Evolutionary conservation across 176 grass and related monocot species (phyloP).

Genomic region (Musa acuminata): DNA sequence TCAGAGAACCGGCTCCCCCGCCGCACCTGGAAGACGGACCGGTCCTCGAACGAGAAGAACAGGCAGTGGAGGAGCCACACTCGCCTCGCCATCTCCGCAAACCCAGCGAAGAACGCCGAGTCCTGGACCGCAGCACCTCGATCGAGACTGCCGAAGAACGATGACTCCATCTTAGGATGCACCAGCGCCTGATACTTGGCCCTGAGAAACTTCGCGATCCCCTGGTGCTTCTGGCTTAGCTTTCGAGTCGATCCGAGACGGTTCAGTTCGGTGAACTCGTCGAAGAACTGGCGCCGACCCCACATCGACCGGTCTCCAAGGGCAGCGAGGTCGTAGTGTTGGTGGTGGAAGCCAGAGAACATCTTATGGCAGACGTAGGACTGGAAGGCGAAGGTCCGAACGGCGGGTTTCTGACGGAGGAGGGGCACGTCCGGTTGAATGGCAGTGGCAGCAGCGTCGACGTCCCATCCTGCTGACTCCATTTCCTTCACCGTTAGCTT

Average conservation of each 20-base stretch:
- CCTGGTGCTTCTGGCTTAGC: constrained; percentile 34
- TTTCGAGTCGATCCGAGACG: constrained; percentile 32
- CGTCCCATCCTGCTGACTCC: constrained; percentile 68
- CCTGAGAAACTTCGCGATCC: constrained; percentile 59
- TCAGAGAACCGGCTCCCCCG: constrained; percentile 55
- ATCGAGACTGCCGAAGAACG: constrained; percentile 80
- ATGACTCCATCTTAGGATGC: constrained; percentile 80
- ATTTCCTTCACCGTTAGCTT: constrained; percentile 55
- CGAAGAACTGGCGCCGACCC: constrained; percentile 60
- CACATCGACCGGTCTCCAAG: constrained; percentile 54
- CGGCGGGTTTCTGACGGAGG: constrained; percentile 25
- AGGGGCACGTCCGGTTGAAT: constrained; percentile 44
- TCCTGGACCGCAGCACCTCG: constrained; percentile 72
- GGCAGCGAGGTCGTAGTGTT: constrained; percentile 64
- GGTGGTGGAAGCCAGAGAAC: constrained; percentile 80
- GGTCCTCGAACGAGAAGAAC: constrained; percentile 66
- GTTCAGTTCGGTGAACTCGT: constrained; percentile 79
- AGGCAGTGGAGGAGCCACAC: constrained; percentile 86
- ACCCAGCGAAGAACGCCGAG: constrained; percentile 60
- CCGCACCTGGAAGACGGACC: constrained; percentile 45
- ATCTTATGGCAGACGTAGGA: constrained; percentile 83
- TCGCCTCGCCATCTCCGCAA: constrained; percentile 78
- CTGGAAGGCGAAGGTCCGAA: constrained; percentile 52
- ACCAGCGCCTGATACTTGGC: constrained; percentile 80
- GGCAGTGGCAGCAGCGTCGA: constrained; percentile 40